phyloP scores from a whole-genome alignment of 306 rosid species.

The Cicer bijugum region DNA sequence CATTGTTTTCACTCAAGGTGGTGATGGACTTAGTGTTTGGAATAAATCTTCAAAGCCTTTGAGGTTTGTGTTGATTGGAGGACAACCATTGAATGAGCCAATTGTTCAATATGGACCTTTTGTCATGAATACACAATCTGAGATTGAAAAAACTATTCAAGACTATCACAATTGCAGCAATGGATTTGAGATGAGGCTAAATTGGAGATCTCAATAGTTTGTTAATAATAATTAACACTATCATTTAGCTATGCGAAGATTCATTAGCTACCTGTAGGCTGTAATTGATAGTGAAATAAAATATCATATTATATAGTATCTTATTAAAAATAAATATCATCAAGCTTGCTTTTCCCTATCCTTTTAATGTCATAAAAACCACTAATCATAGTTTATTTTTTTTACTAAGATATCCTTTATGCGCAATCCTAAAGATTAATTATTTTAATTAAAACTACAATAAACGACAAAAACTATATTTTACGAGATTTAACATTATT shows the following conservation, averaged over 20 bases:
- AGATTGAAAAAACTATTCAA: slow-evolving; percentile 75
- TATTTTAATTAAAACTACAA: too few relatives aligned
- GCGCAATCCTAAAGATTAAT: too few relatives aligned
- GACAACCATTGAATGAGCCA: slow-evolving; percentile 85
- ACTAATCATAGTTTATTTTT: too few relatives aligned
- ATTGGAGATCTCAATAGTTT: slow-evolving; percentile 76
- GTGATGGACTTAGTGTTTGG: slow-evolving; percentile 78
- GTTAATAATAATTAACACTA: background rate
- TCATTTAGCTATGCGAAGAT: background rate
- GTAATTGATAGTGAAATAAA: too few relatives aligned
- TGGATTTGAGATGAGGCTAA: slow-evolving; percentile 86
- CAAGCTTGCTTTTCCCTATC: slow-evolving; percentile 27
- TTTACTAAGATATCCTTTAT: too few relatives aligned
- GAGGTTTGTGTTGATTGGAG: slow-evolving; percentile 72
- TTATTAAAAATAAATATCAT: background rate
- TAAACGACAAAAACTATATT: too few relatives aligned
- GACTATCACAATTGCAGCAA: slow-evolving; percentile 70
- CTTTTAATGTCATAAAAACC: slow-evolving; percentile 48
- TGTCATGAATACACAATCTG: slow-evolving; percentile 93
- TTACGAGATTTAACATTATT: too few relatives aligned
- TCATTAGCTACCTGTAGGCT: too few relatives aligned
- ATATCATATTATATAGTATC: too few relatives aligned
- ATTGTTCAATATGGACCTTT: slow-evolving; percentile 90
- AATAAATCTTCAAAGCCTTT: slow-evolving; percentile 73
- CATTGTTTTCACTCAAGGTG: slow-evolving; percentile 68